Evolutionary conservation across 2,329 filamentous ascomycete species (phyloP).

Genomic region (Nothophaeocryptopus gaeumannii): DNA sequence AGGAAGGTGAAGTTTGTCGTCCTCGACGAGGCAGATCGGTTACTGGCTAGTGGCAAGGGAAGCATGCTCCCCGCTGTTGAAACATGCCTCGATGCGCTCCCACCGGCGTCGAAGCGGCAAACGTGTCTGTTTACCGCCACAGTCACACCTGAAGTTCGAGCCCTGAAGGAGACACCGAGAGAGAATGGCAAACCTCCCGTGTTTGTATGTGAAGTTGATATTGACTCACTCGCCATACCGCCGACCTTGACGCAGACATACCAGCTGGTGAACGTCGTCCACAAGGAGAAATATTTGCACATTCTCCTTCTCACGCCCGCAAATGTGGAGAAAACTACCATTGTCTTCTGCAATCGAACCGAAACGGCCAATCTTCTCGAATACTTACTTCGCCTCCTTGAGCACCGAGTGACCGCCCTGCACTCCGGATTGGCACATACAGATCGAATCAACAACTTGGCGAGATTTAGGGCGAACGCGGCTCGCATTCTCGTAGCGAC

Average conservation of each 20-base stretch:
- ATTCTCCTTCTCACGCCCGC: conserved; percentile 75
- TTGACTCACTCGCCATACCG: conserved; percentile 69
- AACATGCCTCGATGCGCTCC: conserved; percentile 78
- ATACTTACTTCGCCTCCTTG: conserved; percentile 78
- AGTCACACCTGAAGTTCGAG: conserved; percentile 85
- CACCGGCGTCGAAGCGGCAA: conserved; percentile 74
- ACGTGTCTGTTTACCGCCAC: conserved; percentile 96
- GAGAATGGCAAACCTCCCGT: conserved; percentile 53
- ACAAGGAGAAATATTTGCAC: conserved; percentile 93
- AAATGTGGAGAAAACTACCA: conserved; percentile 73
- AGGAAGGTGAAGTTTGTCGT: conserved; percentile 79
- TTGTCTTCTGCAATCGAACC: conserved; percentile 93
- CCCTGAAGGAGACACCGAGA: conserved; percentile 61
- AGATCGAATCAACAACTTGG: conserved; percentile 82
- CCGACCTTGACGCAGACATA: conserved; percentile 79
- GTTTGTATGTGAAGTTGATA: conserved; percentile 86
- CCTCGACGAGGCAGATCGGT: conserved; percentile 90
- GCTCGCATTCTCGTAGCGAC: conserved; percentile 86
- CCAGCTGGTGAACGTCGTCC: conserved; percentile 82
- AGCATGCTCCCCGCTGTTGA: conserved; percentile 95
- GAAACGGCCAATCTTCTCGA: conserved; percentile 85
- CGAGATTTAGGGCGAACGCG: conserved; percentile 83
- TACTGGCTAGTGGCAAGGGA: conserved; percentile 71
- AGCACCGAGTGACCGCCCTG: conserved; percentile 85
- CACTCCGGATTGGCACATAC: conserved; percentile 84